Percentiles rank a stretch among this genome's conserved stretches.
Conservation (phyloP, 148 eudicot genomes). For the Vaccinium macrocarpon region DNA sequence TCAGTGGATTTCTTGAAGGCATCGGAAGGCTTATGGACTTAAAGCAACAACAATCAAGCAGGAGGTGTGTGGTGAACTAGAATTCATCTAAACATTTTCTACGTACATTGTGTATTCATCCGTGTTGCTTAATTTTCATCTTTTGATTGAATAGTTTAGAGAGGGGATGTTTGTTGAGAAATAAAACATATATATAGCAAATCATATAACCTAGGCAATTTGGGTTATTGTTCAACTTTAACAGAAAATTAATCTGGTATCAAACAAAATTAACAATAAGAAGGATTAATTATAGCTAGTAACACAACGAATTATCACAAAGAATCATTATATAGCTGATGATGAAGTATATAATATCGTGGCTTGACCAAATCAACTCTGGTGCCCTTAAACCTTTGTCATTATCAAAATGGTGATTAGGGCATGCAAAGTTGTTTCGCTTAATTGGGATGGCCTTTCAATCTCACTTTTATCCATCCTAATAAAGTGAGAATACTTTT, state of each 20-base stretch:
- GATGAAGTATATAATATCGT: neutral
- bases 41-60: too few species aligned
- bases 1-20: neutral
- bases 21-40: too few species aligned
- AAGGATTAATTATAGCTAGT: neutral
- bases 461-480: neutral
- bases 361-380: constrained; percentile 10
- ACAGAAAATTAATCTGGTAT: neutral
- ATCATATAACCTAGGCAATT: neutral
- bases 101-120: neutral
- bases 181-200: neutral
- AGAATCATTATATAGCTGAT: neutral
- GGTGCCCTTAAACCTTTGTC: neutral
- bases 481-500: neutral
- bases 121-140: neutral
- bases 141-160: neutral
- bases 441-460: constrained; percentile 9
- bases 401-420: neutral
- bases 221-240: neutral
- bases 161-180: neutral
- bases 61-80: too few species aligned
- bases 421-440: neutral
- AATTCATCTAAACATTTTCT: too few species aligned
- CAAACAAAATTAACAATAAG: neutral
- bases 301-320: neutral